phyloP scores from a whole-genome alignment of 257 asterid species.

The Solanum megistacrolobum region DNA sequence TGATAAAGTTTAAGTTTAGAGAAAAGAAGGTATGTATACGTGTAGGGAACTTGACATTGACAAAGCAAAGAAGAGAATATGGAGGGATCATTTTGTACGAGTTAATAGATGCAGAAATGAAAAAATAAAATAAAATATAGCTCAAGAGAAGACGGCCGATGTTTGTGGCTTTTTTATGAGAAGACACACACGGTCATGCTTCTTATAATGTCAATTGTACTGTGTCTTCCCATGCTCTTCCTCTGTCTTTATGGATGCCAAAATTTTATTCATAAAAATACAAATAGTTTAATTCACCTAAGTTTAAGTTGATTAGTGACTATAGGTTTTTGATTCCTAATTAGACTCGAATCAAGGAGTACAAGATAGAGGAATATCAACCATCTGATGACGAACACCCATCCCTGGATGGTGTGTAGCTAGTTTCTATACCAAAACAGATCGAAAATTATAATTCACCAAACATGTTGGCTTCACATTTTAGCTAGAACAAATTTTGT shows the following conservation, averaged over 20 bases:
- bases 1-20: background rate
- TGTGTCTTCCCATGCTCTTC: background rate
- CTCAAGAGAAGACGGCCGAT: slow-evolving; percentile 12
- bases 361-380: background rate
- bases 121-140: background rate
- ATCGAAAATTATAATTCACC: background rate
- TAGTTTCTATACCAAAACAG: background rate
- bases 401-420: background rate
- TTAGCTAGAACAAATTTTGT: background rate
- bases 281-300: background rate
- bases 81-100: background rate
- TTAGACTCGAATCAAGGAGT: background rate
- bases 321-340: background rate
- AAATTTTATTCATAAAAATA: background rate
- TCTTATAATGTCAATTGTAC: background rate
- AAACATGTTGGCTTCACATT: background rate
- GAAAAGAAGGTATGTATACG: background rate
- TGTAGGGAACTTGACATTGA: background rate
- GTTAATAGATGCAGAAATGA: background rate
- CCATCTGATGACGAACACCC: background rate
- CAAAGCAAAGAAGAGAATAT: background rate
- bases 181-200: slow-evolving; percentile 1
- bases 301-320: background rate
- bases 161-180: slow-evolving; percentile 11
- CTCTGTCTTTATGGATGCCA: background rate